Evolutionary conservation across 1,139 yeast genomes (phyloP), one percentile per base, ranked within the genome.

Genomic region (Geotrichum klebahnii): DNA sequence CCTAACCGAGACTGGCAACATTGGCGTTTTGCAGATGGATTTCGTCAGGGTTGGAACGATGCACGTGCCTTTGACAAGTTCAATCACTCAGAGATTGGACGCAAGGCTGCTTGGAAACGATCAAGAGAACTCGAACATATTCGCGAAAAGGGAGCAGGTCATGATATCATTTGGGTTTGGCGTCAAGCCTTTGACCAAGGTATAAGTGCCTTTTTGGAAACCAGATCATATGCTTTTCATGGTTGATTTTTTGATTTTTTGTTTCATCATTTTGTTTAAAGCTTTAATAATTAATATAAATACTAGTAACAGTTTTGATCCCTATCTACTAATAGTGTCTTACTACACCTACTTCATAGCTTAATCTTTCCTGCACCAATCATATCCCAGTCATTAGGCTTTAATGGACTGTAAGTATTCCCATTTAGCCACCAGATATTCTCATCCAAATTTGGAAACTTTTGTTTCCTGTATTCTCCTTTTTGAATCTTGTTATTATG

Each of bases 401-500:
- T 77, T 59, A 86, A 73, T 53, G 73, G 77, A 52, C 73, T 77
- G 64, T 88, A 89, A 38, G 67, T 69, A 22, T 73, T 70, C 45
- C 71, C 72, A 26, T 79, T 78, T 59, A 87, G 72, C 85, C 94
- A 87, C 68, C 80, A 89, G 45, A 89, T 78, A 48, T 84, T 92
- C 47, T 67, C 67, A n/a, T 73, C 78, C 16, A 90, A 92, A 56
- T 75, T 75, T 22, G 97, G 96, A 54, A 89, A 73, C 52, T 77
- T 74, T 61, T 89, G 96, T 60, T 84, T 80, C 62, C 88, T 80
- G 68, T 82, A 89, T 45, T 72, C 70, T 61, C 80, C 83, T 72
- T 90, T 92, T 41, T 89, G 83, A 32, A 90, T 81, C 72, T 92
- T 92, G 69, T 87, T 92, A 64, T 87, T 90, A 55, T 88, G 95